Percentiles rank a stretch among this genome's conserved stretches.
Conservation (phyloP, 345 rosid genomes). For the Boechera retrofracta region DNA sequence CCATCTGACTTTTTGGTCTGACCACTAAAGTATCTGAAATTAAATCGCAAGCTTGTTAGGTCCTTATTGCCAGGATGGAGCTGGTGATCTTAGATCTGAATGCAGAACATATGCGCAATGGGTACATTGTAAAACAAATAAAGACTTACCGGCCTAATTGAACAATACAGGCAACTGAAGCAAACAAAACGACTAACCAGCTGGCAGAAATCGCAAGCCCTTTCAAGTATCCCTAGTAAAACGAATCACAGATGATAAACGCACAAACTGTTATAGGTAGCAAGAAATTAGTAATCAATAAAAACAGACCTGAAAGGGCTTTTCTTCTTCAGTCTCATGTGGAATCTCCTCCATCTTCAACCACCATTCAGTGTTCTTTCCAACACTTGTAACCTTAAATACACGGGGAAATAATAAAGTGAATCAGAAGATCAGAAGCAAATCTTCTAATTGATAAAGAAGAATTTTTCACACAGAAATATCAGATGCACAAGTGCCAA, state of each 20-base stretch:
- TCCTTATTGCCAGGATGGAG: slow-evolving; percentile 10
- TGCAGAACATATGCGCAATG: neutral
- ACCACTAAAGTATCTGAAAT: slow-evolving; percentile 72
- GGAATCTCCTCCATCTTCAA: slow-evolving; percentile 80
- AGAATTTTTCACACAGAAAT: neutral
- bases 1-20: slow-evolving; percentile 57
- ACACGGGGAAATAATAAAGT: slow-evolving; percentile 4
- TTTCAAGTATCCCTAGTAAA: slow-evolving; percentile 68
- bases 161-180: slow-evolving; percentile 58
- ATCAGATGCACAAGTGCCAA: too few relatives aligned
- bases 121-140: slow-evolving; percentile 9
- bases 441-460: neutral
- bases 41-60: slow-evolving; percentile 4
- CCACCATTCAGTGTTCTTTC: slow-evolving; percentile 91
- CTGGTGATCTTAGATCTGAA: slow-evolving; percentile 8
- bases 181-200: slow-evolving; percentile 66
- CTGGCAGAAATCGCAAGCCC: slow-evolving; percentile 77
- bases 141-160: slow-evolving; percentile 62
- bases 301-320: slow-evolving; percentile 79
- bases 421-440: slow-evolving; percentile 5
- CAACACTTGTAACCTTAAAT: slow-evolving; percentile 89
- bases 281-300: slow-evolving; percentile 14
- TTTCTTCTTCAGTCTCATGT: slow-evolving; percentile 84
- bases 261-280: slow-evolving; percentile 11
- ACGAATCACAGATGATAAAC: slow-evolving; percentile 19